Evolutionary conservation across 2,329 filamentous ascomycete genomes (phyloP).

Genomic region (Hirsutella thompsonii): DNA sequence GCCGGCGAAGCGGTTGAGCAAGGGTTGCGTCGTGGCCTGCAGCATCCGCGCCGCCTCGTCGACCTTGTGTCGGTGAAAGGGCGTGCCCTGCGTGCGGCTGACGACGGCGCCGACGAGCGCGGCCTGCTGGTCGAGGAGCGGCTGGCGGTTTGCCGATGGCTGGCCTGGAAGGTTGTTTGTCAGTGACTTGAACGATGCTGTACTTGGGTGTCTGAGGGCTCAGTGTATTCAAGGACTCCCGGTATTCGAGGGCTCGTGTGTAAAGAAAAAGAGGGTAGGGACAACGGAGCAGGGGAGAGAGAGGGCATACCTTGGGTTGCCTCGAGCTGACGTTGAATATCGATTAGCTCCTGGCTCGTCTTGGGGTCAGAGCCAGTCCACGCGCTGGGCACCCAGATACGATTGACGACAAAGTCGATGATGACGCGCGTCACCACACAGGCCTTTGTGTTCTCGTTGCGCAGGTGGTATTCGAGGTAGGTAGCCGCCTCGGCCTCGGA

Average conservation of each 20-base stretch:
- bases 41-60: slow-evolving; percentile 29
- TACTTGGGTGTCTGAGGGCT: too few species aligned
- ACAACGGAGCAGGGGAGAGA: too few species aligned
- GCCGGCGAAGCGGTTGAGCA: slow-evolving; percentile 22
- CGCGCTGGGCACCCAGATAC: slow-evolving; percentile 24
- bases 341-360: slow-evolving; percentile 19
- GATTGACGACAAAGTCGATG: slow-evolving; percentile 28
- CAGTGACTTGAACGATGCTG: too few species aligned
- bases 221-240: too few species aligned
- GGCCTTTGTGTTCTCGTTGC: slow-evolving; percentile 24
- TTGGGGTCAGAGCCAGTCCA: slow-evolving; percentile 25
- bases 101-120: slow-evolving; percentile 24
- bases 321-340: slow-evolving; percentile 23
- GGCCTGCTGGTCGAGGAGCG: slow-evolving; percentile 24
- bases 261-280: background rate
- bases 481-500: slow-evolving; percentile 23
- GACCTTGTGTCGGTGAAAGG: slow-evolving; percentile 20
- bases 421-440: slow-evolving; percentile 29
- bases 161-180: too few species aligned
- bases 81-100: slow-evolving; percentile 14
- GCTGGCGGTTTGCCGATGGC: slow-evolving; percentile 21
- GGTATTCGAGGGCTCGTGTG: background rate
- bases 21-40: slow-evolving; percentile 21
- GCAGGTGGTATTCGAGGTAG: slow-evolving; percentile 27
- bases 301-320: slow-evolving; percentile 17